Conservation (phyloP, 108 stramenopile species). For the Nitzschia sp. region DNA sequence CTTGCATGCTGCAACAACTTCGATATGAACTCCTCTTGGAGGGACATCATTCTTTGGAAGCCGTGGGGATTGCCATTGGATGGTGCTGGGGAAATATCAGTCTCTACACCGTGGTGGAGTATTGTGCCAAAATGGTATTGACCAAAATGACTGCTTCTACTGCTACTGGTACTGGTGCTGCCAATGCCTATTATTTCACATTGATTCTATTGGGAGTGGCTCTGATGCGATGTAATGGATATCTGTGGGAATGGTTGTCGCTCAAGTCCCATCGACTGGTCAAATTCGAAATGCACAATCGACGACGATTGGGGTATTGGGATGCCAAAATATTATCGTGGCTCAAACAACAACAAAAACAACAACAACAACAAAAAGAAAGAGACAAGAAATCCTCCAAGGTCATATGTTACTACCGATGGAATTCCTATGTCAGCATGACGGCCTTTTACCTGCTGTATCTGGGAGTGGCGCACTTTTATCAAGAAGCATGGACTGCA, state of each 20-base stretch:
- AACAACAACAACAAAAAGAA: too few species aligned
- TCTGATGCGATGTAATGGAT: slow-evolving; percentile 9
- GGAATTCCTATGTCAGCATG: neutral
- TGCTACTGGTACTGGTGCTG: neutral
- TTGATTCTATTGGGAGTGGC: neutral
- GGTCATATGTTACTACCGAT: too few species aligned
- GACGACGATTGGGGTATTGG: neutral
- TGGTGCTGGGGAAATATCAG: neutral
- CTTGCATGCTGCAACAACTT: neutral
- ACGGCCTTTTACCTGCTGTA: neutral
- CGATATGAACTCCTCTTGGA: neutral
- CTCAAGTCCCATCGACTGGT: neutral
- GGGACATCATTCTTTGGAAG: neutral
- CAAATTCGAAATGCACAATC: slow-evolving; percentile 21
- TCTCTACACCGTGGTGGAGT: neutral
- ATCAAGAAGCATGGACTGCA: neutral
- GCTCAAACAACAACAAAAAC: neutral
- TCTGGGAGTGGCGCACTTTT: neutral
- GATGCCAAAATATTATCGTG: slow-evolving; percentile 6
- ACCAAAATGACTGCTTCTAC: neutral
- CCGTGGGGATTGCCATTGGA: neutral
- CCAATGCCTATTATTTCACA: neutral
- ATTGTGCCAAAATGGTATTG: neutral
- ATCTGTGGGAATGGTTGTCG: slow-evolving; percentile 3
- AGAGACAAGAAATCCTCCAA: too few species aligned